Conservation (phyloP, 495 filamentous ascomycete genomes). For the Astrothelium subdiscretum region DNA sequence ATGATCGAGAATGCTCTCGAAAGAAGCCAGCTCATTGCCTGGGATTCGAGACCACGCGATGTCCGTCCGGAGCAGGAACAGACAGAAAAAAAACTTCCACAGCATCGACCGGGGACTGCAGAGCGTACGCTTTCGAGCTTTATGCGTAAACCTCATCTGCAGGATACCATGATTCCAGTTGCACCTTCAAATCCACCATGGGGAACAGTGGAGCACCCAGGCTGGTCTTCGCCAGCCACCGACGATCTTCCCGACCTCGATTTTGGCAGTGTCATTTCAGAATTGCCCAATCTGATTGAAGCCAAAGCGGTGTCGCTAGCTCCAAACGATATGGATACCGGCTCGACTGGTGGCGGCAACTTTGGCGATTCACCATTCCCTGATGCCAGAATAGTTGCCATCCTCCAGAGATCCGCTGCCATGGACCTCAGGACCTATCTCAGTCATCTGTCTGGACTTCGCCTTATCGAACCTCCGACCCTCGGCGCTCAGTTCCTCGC, state of each 20-base stretch:
- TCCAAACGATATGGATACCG: slow-evolving; percentile 42
- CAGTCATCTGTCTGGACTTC: slow-evolving; percentile 51
- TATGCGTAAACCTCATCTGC: slow-evolving; percentile 10
- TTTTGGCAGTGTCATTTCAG: slow-evolving; percentile 67
- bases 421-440: slow-evolving; percentile 81
- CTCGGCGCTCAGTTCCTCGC: slow-evolving; percentile 53
- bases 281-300: slow-evolving; percentile 86
- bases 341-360: not conserved
- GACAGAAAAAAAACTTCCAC: not conserved
- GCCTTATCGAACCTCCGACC: slow-evolving; percentile 47
- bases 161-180: slow-evolving; percentile 25
- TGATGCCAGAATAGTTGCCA: slow-evolving; percentile 51
- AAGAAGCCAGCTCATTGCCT: slow-evolving; percentile 71
- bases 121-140: slow-evolving; percentile 5
- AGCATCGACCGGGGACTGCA: slow-evolving; percentile 3
- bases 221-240: slow-evolving; percentile 72
- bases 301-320: slow-evolving; percentile 80
- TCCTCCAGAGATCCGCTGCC: slow-evolving; percentile 55
- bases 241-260: slow-evolving; percentile 66
- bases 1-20: slow-evolving; percentile 61
- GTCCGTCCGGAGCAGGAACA: slow-evolving; percentile 1
- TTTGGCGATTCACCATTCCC: slow-evolving; percentile 25
- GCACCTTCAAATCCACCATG: slow-evolving; percentile 45
- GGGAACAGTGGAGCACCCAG: slow-evolving; percentile 72
- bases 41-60: slow-evolving; percentile 59